Percentiles rank a stretch among this genome's conserved stretches.
Evolutionary conservation across 257 asterid genomes (phyloP).

Genomic region (Paraleonurus japonicus): DNA sequence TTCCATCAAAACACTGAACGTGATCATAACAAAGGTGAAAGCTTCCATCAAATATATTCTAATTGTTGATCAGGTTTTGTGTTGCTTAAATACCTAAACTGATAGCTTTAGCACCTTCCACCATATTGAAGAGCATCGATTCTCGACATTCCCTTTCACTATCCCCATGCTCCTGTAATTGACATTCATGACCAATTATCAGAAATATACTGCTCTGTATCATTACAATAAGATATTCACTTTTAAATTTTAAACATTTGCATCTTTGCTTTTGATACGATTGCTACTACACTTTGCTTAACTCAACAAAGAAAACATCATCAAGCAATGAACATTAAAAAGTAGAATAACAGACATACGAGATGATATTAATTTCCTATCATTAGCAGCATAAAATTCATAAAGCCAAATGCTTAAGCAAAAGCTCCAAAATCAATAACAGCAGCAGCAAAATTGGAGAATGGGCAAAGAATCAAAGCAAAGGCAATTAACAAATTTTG

Average conservation of each 20-base stretch:
- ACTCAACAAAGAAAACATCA: constrained; percentile 4
- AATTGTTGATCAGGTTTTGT: not conserved
- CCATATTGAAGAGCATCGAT: not conserved
- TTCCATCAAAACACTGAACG: too few species aligned
- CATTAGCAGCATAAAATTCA: not conserved
- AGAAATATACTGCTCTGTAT: not conserved
- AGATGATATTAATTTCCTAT: not conserved
- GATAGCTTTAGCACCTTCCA: not conserved
- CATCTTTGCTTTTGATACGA: too few species aligned
- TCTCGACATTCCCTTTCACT: constrained; percentile 14
- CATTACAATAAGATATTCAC: too few species aligned
- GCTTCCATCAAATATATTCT: not conserved
- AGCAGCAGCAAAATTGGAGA: not conserved
- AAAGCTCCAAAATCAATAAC: not conserved
- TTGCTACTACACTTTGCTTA: too few species aligned
- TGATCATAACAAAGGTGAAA: not conserved
- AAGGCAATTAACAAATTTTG: not conserved
- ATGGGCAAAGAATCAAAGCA: not conserved
- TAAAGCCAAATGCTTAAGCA: not conserved
- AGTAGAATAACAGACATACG: not conserved
- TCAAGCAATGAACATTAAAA: not conserved
- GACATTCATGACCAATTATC: not conserved
- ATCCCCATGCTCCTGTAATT: not conserved
- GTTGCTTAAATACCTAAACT: not conserved
- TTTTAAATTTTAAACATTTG: too few species aligned